Percentiles rank a stretch among this genome's conserved stretches.
These are phyloP conservation scores for Erodium chrysanthum DNA, from an alignment of 441 rosid species.

Conservation along the genomic window DNA sequence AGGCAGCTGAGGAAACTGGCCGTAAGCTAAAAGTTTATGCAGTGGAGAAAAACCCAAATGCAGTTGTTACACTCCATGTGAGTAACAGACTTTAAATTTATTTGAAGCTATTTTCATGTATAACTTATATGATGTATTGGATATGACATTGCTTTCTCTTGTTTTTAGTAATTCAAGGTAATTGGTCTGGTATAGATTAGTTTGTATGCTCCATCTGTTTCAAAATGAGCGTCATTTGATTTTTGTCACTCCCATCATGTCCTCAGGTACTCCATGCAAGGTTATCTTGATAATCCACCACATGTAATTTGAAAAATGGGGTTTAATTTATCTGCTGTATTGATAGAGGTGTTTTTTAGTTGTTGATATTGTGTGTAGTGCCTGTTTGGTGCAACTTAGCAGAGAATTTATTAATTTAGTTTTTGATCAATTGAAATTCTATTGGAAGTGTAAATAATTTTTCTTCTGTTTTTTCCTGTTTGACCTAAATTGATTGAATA, in stretches of 20 bases:
- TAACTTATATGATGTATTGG: neutral
- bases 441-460: no score
- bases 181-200: neutral
- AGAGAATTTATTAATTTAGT: no score
- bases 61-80: slow-evolving; percentile 95
- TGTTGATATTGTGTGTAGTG: no score
- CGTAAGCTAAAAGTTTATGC: slow-evolving; percentile 80
- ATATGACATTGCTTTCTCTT: neutral
- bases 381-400: no score
- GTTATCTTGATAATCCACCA: no score
- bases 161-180: neutral
- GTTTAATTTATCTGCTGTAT: no score
- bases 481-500: neutral
- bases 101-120: slow-evolving; percentile 7
- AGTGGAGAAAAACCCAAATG: slow-evolving; percentile 98
- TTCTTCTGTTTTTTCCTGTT: neutral
- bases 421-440: no score
- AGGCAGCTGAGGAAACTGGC: slow-evolving; percentile 98
- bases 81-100: slow-evolving; percentile 25
- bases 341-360: no score
- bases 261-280: no score
- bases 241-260: neutral
- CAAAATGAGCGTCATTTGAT: neutral
- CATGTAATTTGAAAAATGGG: no score
- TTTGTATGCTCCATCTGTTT: neutral